These are phyloP conservation scores for Lactarius vividus DNA, from an alignment of 768 basidiomycete species.

Conservation along the genomic window DNA sequence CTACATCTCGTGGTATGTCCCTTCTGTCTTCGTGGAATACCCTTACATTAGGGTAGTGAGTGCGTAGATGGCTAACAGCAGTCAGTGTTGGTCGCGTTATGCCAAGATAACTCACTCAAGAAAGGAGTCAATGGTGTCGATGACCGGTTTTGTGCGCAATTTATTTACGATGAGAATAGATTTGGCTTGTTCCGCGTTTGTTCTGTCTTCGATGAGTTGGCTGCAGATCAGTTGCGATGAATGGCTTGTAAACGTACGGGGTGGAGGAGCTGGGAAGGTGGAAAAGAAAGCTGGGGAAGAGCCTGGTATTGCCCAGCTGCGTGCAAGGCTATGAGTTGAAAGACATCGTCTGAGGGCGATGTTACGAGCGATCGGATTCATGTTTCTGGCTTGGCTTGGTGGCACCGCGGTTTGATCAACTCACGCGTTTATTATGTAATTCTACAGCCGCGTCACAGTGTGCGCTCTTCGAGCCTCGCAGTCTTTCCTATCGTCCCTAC, in stretches of 20 bases:
- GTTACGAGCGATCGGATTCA: background rate
- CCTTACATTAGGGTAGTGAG: constrained; percentile 34
- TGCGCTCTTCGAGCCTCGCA: background rate
- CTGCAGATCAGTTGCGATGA: constrained; percentile 10
- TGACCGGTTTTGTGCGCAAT: constrained; percentile 71
- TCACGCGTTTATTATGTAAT: constrained; percentile 16
- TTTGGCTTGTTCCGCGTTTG: constrained; percentile 43
- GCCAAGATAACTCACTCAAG: constrained; percentile 49
- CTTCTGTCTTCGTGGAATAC: constrained; percentile 40
- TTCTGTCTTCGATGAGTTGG: constrained; percentile 26
- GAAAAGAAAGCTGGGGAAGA: constrained; percentile 5
- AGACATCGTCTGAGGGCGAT: constrained; percentile 1
- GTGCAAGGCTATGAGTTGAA: background rate
- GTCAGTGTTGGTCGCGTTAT: constrained; percentile 9
- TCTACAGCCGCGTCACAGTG: background rate
- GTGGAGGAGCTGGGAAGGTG: background rate
- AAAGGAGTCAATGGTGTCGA: constrained; percentile 71
- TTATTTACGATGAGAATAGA: constrained; percentile 79
- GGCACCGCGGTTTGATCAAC: background rate
- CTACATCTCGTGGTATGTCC: constrained; percentile 49
- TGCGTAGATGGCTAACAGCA: constrained; percentile 32
- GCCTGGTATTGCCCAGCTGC: background rate
- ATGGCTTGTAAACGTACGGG: constrained; percentile 12
- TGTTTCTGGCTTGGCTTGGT: background rate
- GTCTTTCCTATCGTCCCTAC: background rate